Conservation (phyloP, 441 rosid genomes). For the Arabidopsis lyrata region DNA sequence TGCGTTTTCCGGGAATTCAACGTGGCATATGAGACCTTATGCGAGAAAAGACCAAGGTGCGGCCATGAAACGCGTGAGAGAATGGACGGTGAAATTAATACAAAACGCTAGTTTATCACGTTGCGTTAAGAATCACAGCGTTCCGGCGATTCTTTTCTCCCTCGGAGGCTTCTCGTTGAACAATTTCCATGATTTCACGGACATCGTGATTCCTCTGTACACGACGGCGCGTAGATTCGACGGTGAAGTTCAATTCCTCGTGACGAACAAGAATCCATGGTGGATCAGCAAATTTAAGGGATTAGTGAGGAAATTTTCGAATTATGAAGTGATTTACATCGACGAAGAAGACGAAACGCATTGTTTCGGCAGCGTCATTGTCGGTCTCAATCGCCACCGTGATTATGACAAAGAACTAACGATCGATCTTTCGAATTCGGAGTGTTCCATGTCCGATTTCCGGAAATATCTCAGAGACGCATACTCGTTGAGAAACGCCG, state of each 20-base stretch:
- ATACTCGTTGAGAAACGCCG: conserved; percentile 51
- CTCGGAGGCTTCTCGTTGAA: conserved; percentile 76
- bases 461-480: conserved; percentile 57
- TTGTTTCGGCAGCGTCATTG: conserved; percentile 60
- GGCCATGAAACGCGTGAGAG: conserved; percentile 58
- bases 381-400: conserved; percentile 70
- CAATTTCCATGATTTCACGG: conserved; percentile 83
- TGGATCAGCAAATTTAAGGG: conserved; percentile 61
- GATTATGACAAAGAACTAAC: conserved; percentile 54
- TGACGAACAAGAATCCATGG: conserved; percentile 50
- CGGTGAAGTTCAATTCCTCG: conserved; percentile 64
- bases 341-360: conserved; percentile 56
- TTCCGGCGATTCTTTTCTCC: conserved; percentile 82
- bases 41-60: conserved; percentile 49
- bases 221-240: conserved; percentile 61
- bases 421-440: conserved; percentile 60
- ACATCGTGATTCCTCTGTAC: conserved; percentile 68
- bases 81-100: conserved; percentile 64
- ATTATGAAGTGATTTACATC: conserved; percentile 56
- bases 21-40: conserved; percentile 49
- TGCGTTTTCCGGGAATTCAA: conserved; percentile 35
- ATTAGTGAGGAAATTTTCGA: conserved; percentile 56
- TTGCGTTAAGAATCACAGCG: conserved; percentile 37
- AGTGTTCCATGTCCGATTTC: conserved; percentile 67
- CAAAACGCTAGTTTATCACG: conserved; percentile 36